Evolutionary conservation across 345 rosid species (phyloP).

Genomic region (Populus tremula): DNA sequence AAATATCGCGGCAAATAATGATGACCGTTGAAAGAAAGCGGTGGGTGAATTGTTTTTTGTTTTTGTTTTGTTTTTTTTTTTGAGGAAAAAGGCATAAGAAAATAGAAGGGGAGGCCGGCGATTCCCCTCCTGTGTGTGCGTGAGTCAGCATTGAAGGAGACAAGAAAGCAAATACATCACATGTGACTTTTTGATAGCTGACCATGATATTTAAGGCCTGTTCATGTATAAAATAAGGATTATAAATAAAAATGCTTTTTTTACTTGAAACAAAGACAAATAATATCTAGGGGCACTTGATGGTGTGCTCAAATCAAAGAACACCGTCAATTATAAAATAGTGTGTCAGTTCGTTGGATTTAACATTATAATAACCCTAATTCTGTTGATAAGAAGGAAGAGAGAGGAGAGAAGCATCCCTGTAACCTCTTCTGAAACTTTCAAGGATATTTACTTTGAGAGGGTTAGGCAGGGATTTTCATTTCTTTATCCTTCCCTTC

Average conservation of each 20-base stretch:
- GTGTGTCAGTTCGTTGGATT: too few species aligned
- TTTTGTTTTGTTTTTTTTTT: too few species aligned
- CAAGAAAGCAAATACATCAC: background rate
- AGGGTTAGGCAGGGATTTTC: background rate
- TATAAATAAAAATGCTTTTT: too few species aligned
- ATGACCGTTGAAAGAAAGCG: background rate
- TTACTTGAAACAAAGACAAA: background rate
- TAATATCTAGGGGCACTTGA: too few species aligned
- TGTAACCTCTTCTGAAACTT: background rate
- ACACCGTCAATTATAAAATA: too few species aligned
- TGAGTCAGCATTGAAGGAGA: background rate
- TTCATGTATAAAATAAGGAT: too few species aligned
- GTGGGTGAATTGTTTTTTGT: too few species aligned
- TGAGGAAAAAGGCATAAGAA: background rate
- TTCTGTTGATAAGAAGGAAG: background rate
- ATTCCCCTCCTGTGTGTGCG: background rate
- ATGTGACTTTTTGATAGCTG: background rate
- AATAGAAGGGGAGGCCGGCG: too few species aligned
- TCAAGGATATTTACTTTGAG: background rate
- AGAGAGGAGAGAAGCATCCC: slow-evolving; percentile 1
- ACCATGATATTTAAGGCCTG: too few species aligned
- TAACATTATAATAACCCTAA: too few species aligned
- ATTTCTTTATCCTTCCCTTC: background rate
- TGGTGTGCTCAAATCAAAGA: too few species aligned
- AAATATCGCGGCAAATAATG: background rate